phyloP scores from a whole-genome alignment of 192 early-diverging fungal species.

The Globomyces pollinis-pini region DNA sequence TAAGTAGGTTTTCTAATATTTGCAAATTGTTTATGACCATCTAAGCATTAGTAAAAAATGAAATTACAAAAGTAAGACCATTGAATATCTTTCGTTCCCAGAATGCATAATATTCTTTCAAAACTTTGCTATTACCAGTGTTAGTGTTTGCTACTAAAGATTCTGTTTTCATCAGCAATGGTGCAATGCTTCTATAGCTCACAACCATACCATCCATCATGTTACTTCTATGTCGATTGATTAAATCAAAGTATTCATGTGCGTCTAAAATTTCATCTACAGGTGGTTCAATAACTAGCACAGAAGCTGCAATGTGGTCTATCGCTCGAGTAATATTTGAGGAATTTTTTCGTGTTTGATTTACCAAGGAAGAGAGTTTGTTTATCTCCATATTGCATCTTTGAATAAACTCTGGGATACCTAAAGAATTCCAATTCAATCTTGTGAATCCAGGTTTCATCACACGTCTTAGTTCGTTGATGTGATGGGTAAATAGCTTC shows the following conservation, averaged over 20 bases:
- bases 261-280: constrained; percentile 45
- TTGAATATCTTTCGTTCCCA: constrained; percentile 48
- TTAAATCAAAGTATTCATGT: constrained; percentile 55
- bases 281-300: constrained; percentile 43
- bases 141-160: constrained; percentile 56
- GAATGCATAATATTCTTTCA: constrained; percentile 52
- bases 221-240: constrained; percentile 41
- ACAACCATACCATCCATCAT: constrained; percentile 40
- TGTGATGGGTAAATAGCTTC: constrained; percentile 42
- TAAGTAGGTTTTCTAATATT: constrained; percentile 32
- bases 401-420: constrained; percentile 54
- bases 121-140: constrained; percentile 49
- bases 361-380: constrained; percentile 54
- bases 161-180: constrained; percentile 57
- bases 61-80: constrained; percentile 41
- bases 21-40: constrained; percentile 53
- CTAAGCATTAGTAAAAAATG: constrained; percentile 19
- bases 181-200: constrained; percentile 52
- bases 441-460: constrained; percentile 57
- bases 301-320: constrained; percentile 38
- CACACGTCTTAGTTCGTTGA: constrained; percentile 48
- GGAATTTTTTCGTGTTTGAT: constrained; percentile 53
- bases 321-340: constrained; percentile 48
- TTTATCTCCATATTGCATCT: constrained; percentile 53
- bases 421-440: constrained; percentile 58